These are phyloP conservation scores for Knoxdaviesia capensis DNA, from an alignment of 2,329 filamentous ascomycete species.

Conservation along the genomic window DNA sequence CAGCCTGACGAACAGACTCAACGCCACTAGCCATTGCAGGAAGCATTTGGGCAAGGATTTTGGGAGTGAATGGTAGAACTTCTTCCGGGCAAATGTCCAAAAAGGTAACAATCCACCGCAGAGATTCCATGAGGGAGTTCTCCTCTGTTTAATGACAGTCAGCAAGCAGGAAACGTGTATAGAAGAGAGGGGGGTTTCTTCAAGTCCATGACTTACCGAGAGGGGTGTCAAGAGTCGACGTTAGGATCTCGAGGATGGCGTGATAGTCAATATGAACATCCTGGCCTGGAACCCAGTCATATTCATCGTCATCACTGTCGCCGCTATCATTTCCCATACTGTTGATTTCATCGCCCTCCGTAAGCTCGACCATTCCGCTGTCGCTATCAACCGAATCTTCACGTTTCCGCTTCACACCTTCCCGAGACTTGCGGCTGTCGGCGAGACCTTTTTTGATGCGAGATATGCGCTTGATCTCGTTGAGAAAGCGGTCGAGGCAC, in stretches of 20 bases:
- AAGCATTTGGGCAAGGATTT: slow-evolving; percentile 75
- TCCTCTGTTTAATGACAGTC: slow-evolving; percentile 40
- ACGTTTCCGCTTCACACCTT: slow-evolving; percentile 46
- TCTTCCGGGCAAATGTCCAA: slow-evolving; percentile 96
- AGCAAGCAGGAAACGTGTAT: background rate
- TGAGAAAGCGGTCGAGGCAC: slow-evolving; percentile 74
- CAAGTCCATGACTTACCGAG: slow-evolving; percentile 32
- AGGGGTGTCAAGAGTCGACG: slow-evolving; percentile 69
- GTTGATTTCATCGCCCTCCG: slow-evolving; percentile 36
- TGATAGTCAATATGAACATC: slow-evolving; percentile 90
- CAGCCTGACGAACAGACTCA: slow-evolving; percentile 73
- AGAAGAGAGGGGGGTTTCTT: background rate
- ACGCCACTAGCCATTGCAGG: slow-evolving; percentile 87
- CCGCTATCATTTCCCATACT: slow-evolving; percentile 26
- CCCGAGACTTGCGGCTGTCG: slow-evolving; percentile 58
- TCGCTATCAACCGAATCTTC: slow-evolving; percentile 49
- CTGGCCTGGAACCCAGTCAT: slow-evolving; percentile 91
- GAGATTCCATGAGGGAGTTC: slow-evolving; percentile 73
- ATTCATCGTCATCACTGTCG: slow-evolving; percentile 36
- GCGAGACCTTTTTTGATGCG: slow-evolving; percentile 80
- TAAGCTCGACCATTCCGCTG: slow-evolving; percentile 35
- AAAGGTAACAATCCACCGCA: slow-evolving; percentile 91
- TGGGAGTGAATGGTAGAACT: slow-evolving; percentile 84
- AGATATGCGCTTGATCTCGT: slow-evolving; percentile 86
- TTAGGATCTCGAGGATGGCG: slow-evolving; percentile 78